Percentiles rank a stretch among this genome's conserved stretches.
Conservation (phyloP, 2,329 filamentous ascomycete species). For the Pseudogymnoascus sp. region DNA sequence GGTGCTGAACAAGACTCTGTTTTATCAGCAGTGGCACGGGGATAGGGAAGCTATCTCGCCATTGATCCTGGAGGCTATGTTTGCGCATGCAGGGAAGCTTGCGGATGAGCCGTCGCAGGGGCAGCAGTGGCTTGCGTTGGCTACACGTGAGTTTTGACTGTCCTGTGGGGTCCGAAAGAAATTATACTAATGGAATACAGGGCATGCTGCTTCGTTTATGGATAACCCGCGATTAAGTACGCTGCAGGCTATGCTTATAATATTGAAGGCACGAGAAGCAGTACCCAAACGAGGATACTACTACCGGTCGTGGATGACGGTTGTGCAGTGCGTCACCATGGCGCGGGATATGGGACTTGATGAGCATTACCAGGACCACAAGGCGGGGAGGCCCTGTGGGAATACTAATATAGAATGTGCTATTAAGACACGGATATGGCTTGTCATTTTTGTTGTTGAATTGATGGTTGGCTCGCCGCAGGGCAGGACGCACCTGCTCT, state of each 20-base stretch:
- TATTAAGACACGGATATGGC: constrained; percentile 82
- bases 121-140: constrained; percentile 86
- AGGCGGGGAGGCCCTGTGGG: constrained; percentile 61
- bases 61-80: constrained; percentile 79
- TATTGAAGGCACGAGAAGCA: constrained; percentile 87
- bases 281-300: constrained; percentile 90
- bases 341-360: constrained; percentile 83
- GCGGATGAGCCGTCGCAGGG: constrained; percentile 77
- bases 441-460: constrained; percentile 76
- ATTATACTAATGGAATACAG: constrained; percentile 38
- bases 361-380: constrained; percentile 75
- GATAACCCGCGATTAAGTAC: constrained; percentile 86
- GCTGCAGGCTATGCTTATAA: constrained; percentile 77
- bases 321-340: constrained; percentile 89
- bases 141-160: constrained; percentile 56
- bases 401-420: constrained; percentile 66
- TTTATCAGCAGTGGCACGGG: constrained; percentile 85
- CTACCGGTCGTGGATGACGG: constrained; percentile 93
- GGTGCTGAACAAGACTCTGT: constrained; percentile 70
- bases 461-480: constrained; percentile 90
- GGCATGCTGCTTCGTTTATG: constrained; percentile 88
- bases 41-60: constrained; percentile 81
- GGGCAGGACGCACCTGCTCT: constrained; percentile 68
- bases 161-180: constrained; percentile 3
- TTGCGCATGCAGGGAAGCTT: constrained; percentile 78